A percentile compares a stretch with the other conserved stretches of the same genome.
phyloP scores from a whole-genome alignment of 768 basidiomycete genomes.

The Grammothele lineata region DNA sequence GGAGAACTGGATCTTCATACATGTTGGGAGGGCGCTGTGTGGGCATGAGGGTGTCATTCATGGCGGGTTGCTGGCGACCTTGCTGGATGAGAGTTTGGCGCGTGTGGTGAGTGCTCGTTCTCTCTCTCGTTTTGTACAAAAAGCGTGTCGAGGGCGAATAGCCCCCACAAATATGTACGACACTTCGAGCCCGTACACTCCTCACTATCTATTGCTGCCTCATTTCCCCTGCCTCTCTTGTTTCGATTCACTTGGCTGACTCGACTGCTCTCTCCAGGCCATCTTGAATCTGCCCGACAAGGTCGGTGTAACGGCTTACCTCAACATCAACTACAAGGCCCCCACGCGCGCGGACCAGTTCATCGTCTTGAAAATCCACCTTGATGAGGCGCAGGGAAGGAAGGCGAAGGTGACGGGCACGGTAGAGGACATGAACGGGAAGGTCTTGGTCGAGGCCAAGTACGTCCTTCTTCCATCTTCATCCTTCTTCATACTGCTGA shows the following conservation, averaged over 20 bases:
- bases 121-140: neutral
- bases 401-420: slow-evolving; percentile 68
- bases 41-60: slow-evolving; percentile 95
- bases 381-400: slow-evolving; percentile 69
- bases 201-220: too few relatives aligned
- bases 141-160: neutral
- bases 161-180: too few relatives aligned
- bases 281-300: slow-evolving; percentile 81
- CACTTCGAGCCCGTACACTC: too few relatives aligned
- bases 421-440: slow-evolving; percentile 81
- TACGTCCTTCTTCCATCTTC: slow-evolving; percentile 34
- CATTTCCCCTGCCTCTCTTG: too few relatives aligned
- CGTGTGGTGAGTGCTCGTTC: slow-evolving; percentile 55
- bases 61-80: slow-evolving; percentile 85
- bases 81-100: slow-evolving; percentile 82
- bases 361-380: slow-evolving; percentile 69
- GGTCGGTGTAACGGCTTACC: slow-evolving; percentile 88
- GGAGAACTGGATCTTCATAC: slow-evolving; percentile 67
- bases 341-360: slow-evolving; percentile 92
- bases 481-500: neutral
- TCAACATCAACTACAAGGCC: slow-evolving; percentile 77
- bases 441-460: slow-evolving; percentile 77
- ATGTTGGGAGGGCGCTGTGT: slow-evolving; percentile 83
- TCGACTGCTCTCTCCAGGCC: too few relatives aligned
- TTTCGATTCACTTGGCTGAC: too few relatives aligned